Conservation (phyloP, 768 basidiomycete genomes). For the Porpolomopsis calyptriformis region DNA sequence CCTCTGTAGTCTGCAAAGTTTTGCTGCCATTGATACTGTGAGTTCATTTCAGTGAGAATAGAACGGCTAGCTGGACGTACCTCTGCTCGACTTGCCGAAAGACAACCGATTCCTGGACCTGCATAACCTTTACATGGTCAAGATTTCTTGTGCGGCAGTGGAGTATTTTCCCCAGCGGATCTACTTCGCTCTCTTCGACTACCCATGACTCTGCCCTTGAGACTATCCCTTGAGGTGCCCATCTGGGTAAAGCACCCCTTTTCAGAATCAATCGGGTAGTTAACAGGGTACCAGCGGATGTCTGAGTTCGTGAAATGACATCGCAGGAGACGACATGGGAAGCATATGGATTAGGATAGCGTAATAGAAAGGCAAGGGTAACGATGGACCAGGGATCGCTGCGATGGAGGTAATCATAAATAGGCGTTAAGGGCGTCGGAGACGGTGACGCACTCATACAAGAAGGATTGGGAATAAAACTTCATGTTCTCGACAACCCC, state of each 20-base stretch:
- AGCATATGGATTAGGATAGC: conserved; percentile 94
- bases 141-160: conserved; percentile 79
- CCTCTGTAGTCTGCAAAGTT: conserved; percentile 81
- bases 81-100: conserved; percentile 61
- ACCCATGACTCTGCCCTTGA: conserved; percentile 88
- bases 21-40: conserved; percentile 32
- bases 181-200: conserved; percentile 89
- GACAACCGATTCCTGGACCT: conserved; percentile 73
- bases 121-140: conserved; percentile 91
- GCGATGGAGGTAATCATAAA: neutral
- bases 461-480: conserved; percentile 45
- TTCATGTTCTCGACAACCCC: conserved; percentile 36
- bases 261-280: conserved; percentile 92
- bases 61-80: conserved; percentile 32
- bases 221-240: conserved; percentile 79
- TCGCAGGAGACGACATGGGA: conserved; percentile 92
- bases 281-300: conserved; percentile 61
- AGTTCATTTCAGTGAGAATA: neutral
- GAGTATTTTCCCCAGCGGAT: conserved; percentile 69
- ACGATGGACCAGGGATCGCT: conserved; percentile 94
- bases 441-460: conserved; percentile 37
- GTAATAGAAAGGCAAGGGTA: conserved; percentile 85
- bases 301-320: conserved; percentile 75
- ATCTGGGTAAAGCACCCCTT: conserved; percentile 80
- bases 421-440: neutral